Percentiles rank a stretch among this genome's conserved stretches.
Evolutionary conservation across 2,329 filamentous ascomycete genomes (phyloP).

Genomic region (Diaporthe sp.): DNA sequence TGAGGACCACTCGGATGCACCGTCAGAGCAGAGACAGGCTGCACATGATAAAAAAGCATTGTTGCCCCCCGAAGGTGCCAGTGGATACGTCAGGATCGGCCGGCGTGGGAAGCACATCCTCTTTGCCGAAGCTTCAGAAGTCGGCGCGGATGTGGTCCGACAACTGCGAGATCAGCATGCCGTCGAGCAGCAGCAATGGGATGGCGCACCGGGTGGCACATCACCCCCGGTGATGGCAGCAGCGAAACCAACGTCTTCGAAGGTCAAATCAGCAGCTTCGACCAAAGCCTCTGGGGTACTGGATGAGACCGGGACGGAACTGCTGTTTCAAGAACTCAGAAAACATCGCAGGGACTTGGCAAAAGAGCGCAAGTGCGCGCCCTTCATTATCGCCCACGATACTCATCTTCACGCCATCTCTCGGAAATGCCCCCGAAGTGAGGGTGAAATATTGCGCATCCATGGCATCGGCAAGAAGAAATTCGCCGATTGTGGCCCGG

Average conservation of each 20-base stretch:
- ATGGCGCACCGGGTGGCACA: background rate
- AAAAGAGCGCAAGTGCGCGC: slow-evolving; percentile 17
- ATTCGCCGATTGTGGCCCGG: slow-evolving; percentile 25
- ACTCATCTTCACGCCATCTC: slow-evolving; percentile 22
- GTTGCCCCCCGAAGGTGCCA: background rate
- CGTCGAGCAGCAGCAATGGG: background rate
- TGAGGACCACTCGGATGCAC: background rate
- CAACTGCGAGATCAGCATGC: slow-evolving; percentile 2
- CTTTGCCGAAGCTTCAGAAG: slow-evolving; percentile 5
- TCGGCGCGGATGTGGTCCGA: background rate
- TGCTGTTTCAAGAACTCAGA: slow-evolving; percentile 24
- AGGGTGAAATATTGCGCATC: slow-evolving; percentile 21
- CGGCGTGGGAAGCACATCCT: slow-evolving; percentile 24
- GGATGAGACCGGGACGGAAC: slow-evolving; percentile 8
- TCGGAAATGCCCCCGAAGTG: slow-evolving; percentile 18
- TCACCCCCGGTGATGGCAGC: background rate
- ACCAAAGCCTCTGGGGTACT: background rate
- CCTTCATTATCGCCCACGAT: slow-evolving; percentile 32
- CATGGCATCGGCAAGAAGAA: slow-evolving; percentile 27
- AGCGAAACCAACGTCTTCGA: background rate
- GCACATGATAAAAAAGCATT: background rate
- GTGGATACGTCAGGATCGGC: slow-evolving; percentile 9
- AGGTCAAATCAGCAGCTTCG: background rate
- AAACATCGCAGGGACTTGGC: slow-evolving; percentile 28
- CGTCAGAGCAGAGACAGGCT: background rate